A percentile compares a stretch with the other conserved stretches of the same genome.
These are phyloP conservation scores for Yarrowia osloensis DNA, from an alignment of 805 yeast genomes.

Conservation along the genomic window DNA sequence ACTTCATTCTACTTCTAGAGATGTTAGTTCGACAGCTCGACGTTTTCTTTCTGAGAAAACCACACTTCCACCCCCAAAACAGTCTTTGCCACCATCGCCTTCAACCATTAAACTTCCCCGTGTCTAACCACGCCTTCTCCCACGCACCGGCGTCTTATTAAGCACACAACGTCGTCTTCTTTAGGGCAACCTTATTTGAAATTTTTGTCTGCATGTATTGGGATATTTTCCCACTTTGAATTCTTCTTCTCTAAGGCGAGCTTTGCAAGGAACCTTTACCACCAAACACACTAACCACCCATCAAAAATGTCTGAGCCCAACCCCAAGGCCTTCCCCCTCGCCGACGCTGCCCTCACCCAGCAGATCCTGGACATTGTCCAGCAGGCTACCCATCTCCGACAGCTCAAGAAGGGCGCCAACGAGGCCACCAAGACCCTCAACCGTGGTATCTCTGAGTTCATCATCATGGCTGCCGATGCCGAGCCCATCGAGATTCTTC, in stretches of 20 bases:
- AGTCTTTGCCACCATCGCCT: not conserved
- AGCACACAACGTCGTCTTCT: not conserved
- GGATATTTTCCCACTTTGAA: conserved; percentile 5
- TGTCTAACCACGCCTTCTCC: not conserved
- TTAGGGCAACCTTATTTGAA: conserved; percentile 31
- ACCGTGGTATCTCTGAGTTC: conserved; percentile 99
- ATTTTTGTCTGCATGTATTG: conserved; percentile 23
- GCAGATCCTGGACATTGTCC: conserved; percentile 96
- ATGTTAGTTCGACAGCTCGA: too few species aligned
- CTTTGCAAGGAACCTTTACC: conserved; percentile 44
- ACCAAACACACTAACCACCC: conserved; percentile 21
- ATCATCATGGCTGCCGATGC: conserved; percentile 99
- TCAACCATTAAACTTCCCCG: not conserved
- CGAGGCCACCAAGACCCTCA: conserved; percentile 98
- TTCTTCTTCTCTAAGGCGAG: conserved; percentile 41
- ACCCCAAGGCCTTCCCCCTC: conserved; percentile 98
- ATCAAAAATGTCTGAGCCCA: conserved; percentile 69
- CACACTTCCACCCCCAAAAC: not conserved
- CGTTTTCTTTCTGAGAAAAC: too few species aligned
- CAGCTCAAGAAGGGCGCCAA: conserved; percentile 99
- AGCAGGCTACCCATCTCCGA: conserved; percentile 96
- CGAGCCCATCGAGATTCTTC: conserved; percentile 96
- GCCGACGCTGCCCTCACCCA: conserved; percentile 95
- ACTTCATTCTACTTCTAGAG: not conserved
- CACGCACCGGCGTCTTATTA: not conserved